These are phyloP conservation scores for Neofusicoccum cordaticola DNA, from an alignment of 2,329 filamentous ascomycete genomes.

Conservation along the genomic window DNA sequence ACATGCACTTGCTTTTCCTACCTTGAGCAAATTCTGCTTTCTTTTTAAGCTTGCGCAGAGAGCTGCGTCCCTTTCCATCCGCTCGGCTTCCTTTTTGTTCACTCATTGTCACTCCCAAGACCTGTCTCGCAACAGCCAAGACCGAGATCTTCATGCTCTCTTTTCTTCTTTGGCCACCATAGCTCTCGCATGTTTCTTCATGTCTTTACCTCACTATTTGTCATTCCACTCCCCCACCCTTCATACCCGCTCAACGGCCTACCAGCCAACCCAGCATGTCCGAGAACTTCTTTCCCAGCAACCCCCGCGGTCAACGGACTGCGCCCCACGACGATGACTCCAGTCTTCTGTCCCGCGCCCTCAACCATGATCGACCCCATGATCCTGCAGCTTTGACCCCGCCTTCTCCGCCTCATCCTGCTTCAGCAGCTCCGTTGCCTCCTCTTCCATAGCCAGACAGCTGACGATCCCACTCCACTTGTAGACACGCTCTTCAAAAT, in stretches of 20 bases:
- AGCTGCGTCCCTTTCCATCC: too few species aligned
- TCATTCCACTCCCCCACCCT: not conserved
- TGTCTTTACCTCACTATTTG: not conserved
- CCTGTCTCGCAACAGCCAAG: too few species aligned
- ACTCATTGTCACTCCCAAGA: too few species aligned
- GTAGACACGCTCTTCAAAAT: constrained; percentile 39
- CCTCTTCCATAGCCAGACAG: constrained; percentile 48
- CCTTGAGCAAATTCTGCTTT: too few species aligned
- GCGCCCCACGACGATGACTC: constrained; percentile 37
- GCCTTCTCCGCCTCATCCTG: constrained; percentile 45
- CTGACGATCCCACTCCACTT: constrained; percentile 47
- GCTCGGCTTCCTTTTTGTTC: too few species aligned
- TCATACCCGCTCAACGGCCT: not conserved
- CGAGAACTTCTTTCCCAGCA: constrained; percentile 31
- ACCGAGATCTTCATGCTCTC: not conserved
- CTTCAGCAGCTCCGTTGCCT: constrained; percentile 43
- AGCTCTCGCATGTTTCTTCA: not conserved
- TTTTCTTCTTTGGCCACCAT: not conserved
- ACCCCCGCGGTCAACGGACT: constrained; percentile 34
- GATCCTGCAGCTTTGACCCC: constrained; percentile 37
- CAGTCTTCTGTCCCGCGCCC: constrained; percentile 39
- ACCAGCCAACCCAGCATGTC: constrained; percentile 26
- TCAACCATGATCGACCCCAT: constrained; percentile 46
- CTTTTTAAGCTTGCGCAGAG: too few species aligned
- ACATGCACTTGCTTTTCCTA: not conserved